Evolutionary conservation across 2,329 filamentous ascomycete genomes (phyloP), one percentile per base, ranked within the genome.

Genomic region (Trichoderma polysporum): DNA sequence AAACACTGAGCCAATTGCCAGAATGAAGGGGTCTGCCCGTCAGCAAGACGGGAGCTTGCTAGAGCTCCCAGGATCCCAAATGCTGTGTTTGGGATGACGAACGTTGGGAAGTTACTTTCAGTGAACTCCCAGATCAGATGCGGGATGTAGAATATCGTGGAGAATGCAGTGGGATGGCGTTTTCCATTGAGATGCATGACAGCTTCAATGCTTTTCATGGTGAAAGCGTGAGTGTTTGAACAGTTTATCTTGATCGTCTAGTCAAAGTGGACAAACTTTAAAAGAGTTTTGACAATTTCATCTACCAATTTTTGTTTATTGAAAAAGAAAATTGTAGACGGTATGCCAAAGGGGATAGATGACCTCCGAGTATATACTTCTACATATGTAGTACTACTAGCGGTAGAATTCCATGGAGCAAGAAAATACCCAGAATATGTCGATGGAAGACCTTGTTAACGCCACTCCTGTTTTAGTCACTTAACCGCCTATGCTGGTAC

Each of bases 61-160:
- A 68, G 17, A 27, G 66, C 41, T 9, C 66, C 54, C 19, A 66
- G 17, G 10, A 66, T 17, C 19, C 66, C 66, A 59, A 68, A 68
- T 2, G 57, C 27, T 8, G 56, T 19, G 35, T 49, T 54, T 13
- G 66, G 66, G 17, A 68, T 50, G 13, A 68, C 66, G 31, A 68
- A 68, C 9, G 54, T 64, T 25, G 27, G 13, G 33, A 68, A 65
- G 35, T 68, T 39, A 49, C 61, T 64, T n/a, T 66, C 47, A 2
- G 61, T 68, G 29, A 68, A 66, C 10, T 17, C 35, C 66, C 66
- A 68, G 15, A 65, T 25, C 13, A 63, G 22, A 8, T 41, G 15
- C 7, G 33, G 45, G 10, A 68, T 49, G 31, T 27, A 56, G 27
- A 64, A 15, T 9, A 39, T 45, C 10, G 52, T 15, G 41, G 45